phyloP scores from a whole-genome alignment of 805 yeast species.

The Yamadazyma laniorum region DNA sequence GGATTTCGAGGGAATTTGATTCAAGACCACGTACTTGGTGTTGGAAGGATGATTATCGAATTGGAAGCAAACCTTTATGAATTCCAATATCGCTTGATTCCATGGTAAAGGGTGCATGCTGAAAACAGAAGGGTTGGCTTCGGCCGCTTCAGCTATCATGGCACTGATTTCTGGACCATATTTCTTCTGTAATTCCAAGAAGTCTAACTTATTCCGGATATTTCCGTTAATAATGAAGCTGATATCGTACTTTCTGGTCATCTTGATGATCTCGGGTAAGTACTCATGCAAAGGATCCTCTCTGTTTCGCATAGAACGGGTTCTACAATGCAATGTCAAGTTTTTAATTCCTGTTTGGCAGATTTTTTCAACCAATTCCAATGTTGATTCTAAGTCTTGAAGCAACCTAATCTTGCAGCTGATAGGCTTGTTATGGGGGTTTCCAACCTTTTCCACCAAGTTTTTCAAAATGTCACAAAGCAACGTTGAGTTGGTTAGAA shows the following conservation, averaged over 20 bases:
- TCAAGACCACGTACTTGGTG: slow-evolving; percentile 75
- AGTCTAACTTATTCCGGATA: slow-evolving; percentile 55
- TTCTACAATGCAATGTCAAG: slow-evolving; percentile 89
- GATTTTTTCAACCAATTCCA: slow-evolving; percentile 50
- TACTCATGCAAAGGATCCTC: slow-evolving; percentile 76
- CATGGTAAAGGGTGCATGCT: slow-evolving; percentile 47
- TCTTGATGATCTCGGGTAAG: slow-evolving; percentile 56
- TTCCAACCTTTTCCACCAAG: slow-evolving; percentile 78
- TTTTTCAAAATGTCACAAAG: slow-evolving; percentile 65
- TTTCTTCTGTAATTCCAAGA: slow-evolving; percentile 51
- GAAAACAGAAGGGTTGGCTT: slow-evolving; percentile 80
- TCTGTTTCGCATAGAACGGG: slow-evolving; percentile 83
- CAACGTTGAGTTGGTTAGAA: slow-evolving; percentile 76
- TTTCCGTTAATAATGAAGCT: slow-evolving; percentile 84
- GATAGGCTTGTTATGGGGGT: slow-evolving; percentile 72
- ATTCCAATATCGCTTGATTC: slow-evolving; percentile 55
- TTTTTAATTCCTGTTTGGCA: slow-evolving; percentile 77
- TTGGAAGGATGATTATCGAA: slow-evolving; percentile 67
- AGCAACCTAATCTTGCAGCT: slow-evolving; percentile 87
- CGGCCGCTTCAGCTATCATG: slow-evolving; percentile 93
- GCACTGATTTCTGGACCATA: slow-evolving; percentile 60
- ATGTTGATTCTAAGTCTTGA: slow-evolving; percentile 50
- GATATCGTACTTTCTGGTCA: slow-evolving; percentile 62
- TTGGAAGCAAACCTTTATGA: slow-evolving; percentile 48
- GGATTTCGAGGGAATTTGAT: slow-evolving; percentile 77